These are phyloP conservation scores for Boletus fagicola DNA, from an alignment of 768 basidiomycete genomes.

Conservation along the genomic window DNA sequence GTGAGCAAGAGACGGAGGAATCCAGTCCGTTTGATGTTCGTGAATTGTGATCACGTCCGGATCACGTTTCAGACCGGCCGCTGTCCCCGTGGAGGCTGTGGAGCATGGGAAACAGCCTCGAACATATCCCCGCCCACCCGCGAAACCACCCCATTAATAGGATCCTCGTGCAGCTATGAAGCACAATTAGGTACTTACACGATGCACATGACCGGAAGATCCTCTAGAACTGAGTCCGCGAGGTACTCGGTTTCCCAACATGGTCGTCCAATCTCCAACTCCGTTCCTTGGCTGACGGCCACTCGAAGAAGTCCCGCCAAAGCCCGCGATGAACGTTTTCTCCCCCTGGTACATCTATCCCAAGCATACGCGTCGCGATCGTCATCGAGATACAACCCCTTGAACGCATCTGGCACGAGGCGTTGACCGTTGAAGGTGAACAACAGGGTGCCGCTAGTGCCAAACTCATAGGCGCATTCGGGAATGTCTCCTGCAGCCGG, in stretches of 20 bases:
- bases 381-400: conserved; percentile 51
- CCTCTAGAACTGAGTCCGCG: conserved; percentile 32
- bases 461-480: not conserved
- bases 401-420: conserved; percentile 31
- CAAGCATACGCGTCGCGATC: conserved; percentile 55
- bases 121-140: too few species aligned
- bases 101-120: not conserved
- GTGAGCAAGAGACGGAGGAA: too few species aligned
- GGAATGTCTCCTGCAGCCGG: too few species aligned
- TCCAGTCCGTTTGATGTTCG: not conserved
- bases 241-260: conserved; percentile 45
- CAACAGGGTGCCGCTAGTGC: conserved; percentile 34
- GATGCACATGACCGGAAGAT: conserved; percentile 31
- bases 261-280: conserved; percentile 29
- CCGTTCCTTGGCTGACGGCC: too few species aligned
- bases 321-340: too few species aligned
- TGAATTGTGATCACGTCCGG: not conserved
- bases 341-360: too few species aligned
- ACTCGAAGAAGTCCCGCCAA: conserved; percentile 34
- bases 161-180: too few species aligned
- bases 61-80: conserved; percentile 7
- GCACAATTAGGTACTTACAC: not conserved
- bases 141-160: too few species aligned
- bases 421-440: conserved; percentile 63
- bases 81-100: not conserved